These are phyloP conservation scores for Teratosphaeria epicoccoides DNA, from an alignment of 2,329 filamentous ascomycete species.

Conservation along the genomic window DNA sequence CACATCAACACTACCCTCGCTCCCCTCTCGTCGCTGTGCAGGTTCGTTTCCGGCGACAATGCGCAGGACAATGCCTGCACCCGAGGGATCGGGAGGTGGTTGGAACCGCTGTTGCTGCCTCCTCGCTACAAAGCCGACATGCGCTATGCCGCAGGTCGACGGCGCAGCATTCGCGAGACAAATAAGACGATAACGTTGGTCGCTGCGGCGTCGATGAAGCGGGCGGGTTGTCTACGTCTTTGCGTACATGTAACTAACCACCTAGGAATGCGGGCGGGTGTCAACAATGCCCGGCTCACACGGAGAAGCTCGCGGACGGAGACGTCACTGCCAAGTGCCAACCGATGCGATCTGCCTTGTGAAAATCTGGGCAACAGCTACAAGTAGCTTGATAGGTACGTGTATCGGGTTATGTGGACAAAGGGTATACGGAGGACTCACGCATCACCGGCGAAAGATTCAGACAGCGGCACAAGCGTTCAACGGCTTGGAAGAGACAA, in stretches of 20 bases:
- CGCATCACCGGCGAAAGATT: not conserved
- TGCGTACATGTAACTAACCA: too few species aligned
- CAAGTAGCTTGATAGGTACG: not conserved
- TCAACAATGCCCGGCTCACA: not conserved
- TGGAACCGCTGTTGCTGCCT: too few species aligned
- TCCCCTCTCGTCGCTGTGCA: not conserved
- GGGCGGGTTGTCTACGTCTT: not conserved
- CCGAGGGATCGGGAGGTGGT: not conserved
- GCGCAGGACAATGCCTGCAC: not conserved
- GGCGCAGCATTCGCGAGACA: not conserved
- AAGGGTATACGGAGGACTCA: too few species aligned
- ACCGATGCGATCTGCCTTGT: not conserved
- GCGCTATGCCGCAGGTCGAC: not conserved
- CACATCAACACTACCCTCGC: too few species aligned
- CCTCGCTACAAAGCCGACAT: not conserved
- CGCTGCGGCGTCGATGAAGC: not conserved
- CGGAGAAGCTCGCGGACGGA: not conserved
- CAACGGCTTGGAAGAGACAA: not conserved
- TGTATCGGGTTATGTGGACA: not conserved
- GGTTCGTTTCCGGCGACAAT: not conserved
- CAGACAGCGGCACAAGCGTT: not conserved
- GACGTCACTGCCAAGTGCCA: not conserved
- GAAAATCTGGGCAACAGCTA: not conserved
- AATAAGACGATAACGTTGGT: not conserved
- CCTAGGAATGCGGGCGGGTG: not conserved